Conservation (phyloP, 805 yeast genomes). For the Saitoella complicata region DNA sequence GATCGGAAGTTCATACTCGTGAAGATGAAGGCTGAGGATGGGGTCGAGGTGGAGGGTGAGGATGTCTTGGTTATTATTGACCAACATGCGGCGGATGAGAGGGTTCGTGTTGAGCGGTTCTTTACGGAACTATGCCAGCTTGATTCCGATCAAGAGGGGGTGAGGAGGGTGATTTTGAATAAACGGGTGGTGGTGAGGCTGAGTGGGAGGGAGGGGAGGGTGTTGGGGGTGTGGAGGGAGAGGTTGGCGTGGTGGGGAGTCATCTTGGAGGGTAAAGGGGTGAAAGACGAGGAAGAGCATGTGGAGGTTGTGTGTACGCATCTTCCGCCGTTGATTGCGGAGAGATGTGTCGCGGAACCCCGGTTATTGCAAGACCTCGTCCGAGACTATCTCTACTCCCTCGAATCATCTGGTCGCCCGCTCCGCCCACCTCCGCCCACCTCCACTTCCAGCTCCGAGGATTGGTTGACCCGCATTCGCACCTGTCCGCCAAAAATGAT, state of each 20-base stretch:
- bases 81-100: constrained; percentile 78
- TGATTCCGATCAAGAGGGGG: constrained; percentile 7
- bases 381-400: constrained; percentile 2
- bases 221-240: constrained; percentile 1
- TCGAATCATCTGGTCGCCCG: no score
- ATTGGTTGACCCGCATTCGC: not conserved
- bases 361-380: constrained; percentile 1
- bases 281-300: not conserved
- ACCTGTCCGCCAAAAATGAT: constrained; percentile 20
- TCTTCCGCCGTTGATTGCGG: constrained; percentile 29
- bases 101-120: constrained; percentile 42
- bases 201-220: constrained; percentile 4
- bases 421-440: no score
- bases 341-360: constrained; percentile 16
- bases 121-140: constrained; percentile 24
- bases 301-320: constrained; percentile 22
- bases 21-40: constrained; percentile 10
- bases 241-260: constrained; percentile 30
- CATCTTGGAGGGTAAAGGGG: constrained; percentile 10
- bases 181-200: no score
- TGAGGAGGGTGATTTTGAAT: constrained; percentile 9
- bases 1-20: constrained; percentile 48
- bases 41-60: not conserved
- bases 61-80: constrained; percentile 34
- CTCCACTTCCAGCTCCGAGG: not conserved